These are phyloP conservation scores for Epichloe uncinata DNA, from an alignment of 2,329 filamentous ascomycete genomes.

Conservation along the genomic window DNA sequence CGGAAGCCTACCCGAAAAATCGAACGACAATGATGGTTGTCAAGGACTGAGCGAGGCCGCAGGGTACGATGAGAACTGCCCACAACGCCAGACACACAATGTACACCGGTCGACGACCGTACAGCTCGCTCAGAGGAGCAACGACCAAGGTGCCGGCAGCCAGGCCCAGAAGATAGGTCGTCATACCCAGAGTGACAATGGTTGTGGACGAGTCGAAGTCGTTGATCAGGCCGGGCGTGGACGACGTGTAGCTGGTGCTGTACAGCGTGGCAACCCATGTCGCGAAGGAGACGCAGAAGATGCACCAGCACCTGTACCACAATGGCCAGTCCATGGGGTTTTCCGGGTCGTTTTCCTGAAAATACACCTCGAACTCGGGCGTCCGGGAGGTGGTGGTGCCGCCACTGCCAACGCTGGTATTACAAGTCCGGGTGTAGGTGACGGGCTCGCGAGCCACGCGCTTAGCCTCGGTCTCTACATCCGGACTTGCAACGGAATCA, in stretches of 20 bases:
- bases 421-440: slow-evolving; percentile 27
- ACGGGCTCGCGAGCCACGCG: slow-evolving; percentile 30
- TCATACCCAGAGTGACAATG: slow-evolving; percentile 61
- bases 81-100: slow-evolving; percentile 51
- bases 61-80: slow-evolving; percentile 56
- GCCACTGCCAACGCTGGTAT: slow-evolving; percentile 17
- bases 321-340: slow-evolving; percentile 59
- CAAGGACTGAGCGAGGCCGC: slow-evolving; percentile 55
- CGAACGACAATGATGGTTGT: slow-evolving; percentile 55
- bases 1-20: slow-evolving; percentile 50
- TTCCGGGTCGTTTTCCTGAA: slow-evolving; percentile 46
- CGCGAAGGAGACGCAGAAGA: slow-evolving; percentile 31
- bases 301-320: slow-evolving; percentile 28
- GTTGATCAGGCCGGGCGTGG: slow-evolving; percentile 51
- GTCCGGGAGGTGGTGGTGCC: slow-evolving; percentile 29
- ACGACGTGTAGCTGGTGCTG: slow-evolving; percentile 66
- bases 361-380: slow-evolving; percentile 60
- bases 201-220: slow-evolving; percentile 50
- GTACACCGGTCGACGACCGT: slow-evolving; percentile 56
- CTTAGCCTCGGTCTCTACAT: slow-evolving; percentile 26
- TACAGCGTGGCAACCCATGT: slow-evolving; percentile 51
- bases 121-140: slow-evolving; percentile 61
- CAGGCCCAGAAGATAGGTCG: slow-evolving; percentile 64
- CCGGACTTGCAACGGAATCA: slow-evolving; percentile 10
- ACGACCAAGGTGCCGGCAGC: slow-evolving; percentile 58